phyloP scores from a whole-genome alignment of 169 alveolate species.

The Plasmodium yoelii region DNA sequence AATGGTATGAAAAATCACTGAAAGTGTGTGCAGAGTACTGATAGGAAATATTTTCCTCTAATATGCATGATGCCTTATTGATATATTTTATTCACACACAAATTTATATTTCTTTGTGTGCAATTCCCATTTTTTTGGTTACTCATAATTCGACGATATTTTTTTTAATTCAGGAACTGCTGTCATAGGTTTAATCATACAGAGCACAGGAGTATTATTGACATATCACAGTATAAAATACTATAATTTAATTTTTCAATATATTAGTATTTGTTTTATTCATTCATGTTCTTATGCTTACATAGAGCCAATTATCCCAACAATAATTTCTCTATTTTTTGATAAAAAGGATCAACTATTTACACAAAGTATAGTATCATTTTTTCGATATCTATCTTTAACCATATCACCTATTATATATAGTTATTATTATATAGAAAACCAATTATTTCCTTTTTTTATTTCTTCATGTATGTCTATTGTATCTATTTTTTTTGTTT shows the following conservation, averaged over 20 bases:
- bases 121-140: background rate
- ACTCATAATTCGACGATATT: background rate
- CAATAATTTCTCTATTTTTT: slow-evolving; percentile 75
- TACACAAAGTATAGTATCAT: slow-evolving; percentile 77
- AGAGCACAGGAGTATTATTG: slow-evolving; percentile 55
- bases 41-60: too few relatives aligned
- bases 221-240: slow-evolving; percentile 69
- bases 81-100: background rate
- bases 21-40: too few relatives aligned
- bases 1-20: slow-evolving; percentile 31
- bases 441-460: slow-evolving; percentile 67
- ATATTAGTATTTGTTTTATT: slow-evolving; percentile 75
- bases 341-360: slow-evolving; percentile 69
- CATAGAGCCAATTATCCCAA: slow-evolving; percentile 76
- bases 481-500: slow-evolving; percentile 73
- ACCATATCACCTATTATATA: slow-evolving; percentile 72
- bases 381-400: slow-evolving; percentile 75
- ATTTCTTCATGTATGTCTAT: slow-evolving; percentile 71
- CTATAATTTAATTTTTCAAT: slow-evolving; percentile 71
- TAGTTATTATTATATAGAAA: slow-evolving; percentile 75
- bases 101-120: background rate
- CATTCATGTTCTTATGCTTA: slow-evolving; percentile 78
- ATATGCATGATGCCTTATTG: too few relatives aligned
- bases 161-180: slow-evolving; percentile 49
- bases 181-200: slow-evolving; percentile 56